phyloP scores from a whole-genome alignment of 2,329 filamentous ascomycete species.

The Decorospora gaudefroyi region DNA sequence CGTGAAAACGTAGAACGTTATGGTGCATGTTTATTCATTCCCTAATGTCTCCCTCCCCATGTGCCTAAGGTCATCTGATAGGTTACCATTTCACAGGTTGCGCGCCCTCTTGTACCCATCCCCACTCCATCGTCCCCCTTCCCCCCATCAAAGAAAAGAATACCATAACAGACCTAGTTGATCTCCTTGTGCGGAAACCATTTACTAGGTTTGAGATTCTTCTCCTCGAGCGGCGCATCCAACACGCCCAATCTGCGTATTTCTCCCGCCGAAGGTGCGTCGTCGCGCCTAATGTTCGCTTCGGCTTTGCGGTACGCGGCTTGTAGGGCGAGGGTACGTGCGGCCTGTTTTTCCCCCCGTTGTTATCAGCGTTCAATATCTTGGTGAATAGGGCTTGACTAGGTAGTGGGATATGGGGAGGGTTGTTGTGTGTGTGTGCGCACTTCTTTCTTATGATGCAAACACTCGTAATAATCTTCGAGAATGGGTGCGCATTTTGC shows the following conservation, averaged over 20 bases:
- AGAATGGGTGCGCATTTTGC: conserved; percentile 82
- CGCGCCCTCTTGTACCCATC: background rate
- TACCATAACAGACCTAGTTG: too few species aligned
- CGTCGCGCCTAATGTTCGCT: conserved; percentile 74
- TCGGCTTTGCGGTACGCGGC: conserved; percentile 79
- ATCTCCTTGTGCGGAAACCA: conserved; percentile 52
- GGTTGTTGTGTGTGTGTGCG: conserved; percentile 27
- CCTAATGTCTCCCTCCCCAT: too few species aligned
- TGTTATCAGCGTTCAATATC: background rate
- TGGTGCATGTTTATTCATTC: too few species aligned
- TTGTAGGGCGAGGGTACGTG: conserved; percentile 78
- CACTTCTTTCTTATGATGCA: conserved; percentile 99
- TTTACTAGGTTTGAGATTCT: conserved; percentile 53
- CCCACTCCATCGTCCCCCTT: background rate
- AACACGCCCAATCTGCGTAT: conserved; percentile 86
- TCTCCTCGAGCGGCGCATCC: conserved; percentile 76
- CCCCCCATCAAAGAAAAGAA: too few species aligned
- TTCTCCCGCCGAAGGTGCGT: conserved; percentile 79
- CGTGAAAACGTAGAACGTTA: too few species aligned
- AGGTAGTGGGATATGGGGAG: background rate
- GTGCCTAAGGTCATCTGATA: too few species aligned
- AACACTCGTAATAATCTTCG: conserved; percentile 98
- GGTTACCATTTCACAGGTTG: background rate
- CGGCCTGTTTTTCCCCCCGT: conserved; percentile 60
- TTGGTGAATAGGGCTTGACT: background rate